Evolutionary conservation across 495 filamentous ascomycete genomes (phyloP).

Genomic region (Amphirosellinia nigrospora): DNA sequence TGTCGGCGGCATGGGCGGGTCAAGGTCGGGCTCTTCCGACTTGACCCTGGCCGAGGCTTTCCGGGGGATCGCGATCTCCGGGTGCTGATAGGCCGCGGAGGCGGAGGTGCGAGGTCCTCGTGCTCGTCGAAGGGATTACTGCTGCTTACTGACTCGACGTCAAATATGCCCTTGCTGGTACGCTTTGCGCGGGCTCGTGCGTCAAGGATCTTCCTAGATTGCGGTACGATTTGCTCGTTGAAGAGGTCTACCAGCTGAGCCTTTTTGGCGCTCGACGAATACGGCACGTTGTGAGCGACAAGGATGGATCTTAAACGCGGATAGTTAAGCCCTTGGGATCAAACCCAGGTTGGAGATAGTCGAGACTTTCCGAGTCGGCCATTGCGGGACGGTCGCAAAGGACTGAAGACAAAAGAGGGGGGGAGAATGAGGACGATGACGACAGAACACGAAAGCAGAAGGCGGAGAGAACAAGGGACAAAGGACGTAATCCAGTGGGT

Average conservation of each 20-base stretch:
- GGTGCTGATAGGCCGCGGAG: conserved; percentile 47
- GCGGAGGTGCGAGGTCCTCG: conserved; percentile 49
- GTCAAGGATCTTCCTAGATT: conserved; percentile 75
- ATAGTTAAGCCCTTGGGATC: conserved; percentile 84
- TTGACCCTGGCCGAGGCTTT: conserved; percentile 55
- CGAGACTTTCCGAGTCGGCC: conserved; percentile 68
- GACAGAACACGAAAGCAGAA: not conserved
- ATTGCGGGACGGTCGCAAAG: conserved; percentile 49
- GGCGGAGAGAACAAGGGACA: not conserved
- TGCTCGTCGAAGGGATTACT: conserved; percentile 51
- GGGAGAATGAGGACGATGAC: not conserved
- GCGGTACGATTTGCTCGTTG: conserved; percentile 76
- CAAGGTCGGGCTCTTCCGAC: conserved; percentile 53
- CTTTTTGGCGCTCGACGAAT: conserved; percentile 85
- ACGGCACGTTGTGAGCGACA: conserved; percentile 81
- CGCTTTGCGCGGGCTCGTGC: conserved; percentile 76
- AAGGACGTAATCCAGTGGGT: not conserved
- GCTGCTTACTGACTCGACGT: conserved; percentile 66
- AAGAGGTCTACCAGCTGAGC: conserved; percentile 83
- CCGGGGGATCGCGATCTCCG: conserved; percentile 53
- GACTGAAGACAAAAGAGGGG: not conserved
- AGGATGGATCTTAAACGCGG: conserved; percentile 85
- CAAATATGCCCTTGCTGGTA: conserved; percentile 82
- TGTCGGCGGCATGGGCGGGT: conserved; percentile 39
- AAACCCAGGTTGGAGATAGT: conserved; percentile 85